Evolutionary conservation across 176 grass and related monocot species (phyloP), one percentile per base, ranked within the genome.

Genomic region (Avena atlantica): DNA sequence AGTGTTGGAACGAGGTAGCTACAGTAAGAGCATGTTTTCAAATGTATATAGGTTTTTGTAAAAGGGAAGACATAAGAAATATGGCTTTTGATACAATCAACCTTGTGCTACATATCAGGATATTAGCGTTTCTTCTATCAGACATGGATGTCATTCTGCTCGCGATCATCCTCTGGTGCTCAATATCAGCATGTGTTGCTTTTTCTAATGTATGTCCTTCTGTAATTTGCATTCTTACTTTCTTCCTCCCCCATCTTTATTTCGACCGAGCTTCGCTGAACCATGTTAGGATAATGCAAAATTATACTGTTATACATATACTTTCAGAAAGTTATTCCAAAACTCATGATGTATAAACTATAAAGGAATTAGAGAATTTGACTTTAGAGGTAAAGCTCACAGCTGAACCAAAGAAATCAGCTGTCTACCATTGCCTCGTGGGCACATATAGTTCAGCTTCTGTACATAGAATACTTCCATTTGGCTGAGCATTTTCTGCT

Each of bases 271-370:
- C 29, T 66, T 67, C 27, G n/a, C 40, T 31, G 47, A 53, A 62
- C 31, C 21, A 21, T 42, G 42, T 74, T 36, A 75, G 6, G 45
- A 85, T 81, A 57, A 70, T 44, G 69, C 3, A 59, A 24, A 56
- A n/a, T 73, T 47, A 27, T 67, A 49, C 14, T 67, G 1, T 77
- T 86, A 34, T 47, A 64, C 83, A 91, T 91, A 87, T 98, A 98
- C 62, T 93, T 98, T 61, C 91, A 93, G 93, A 93, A 78, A 98
- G 91, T 49, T 95, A 95, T 81, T 95, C 91, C 77, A 98, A 93
- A 89, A 95, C 90, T 74, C 89, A 88, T 82, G 88, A 92, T 88
- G 93, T 98, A 61, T 89, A 88, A 92, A 89, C 91, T 98, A 61
- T 89, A 88, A 92, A 89, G 49, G 91, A 93, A 24, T 79, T 98